Evolutionary conservation across 169 alveolate genomes (phyloP), one percentile per base, ranked within the genome.

Genomic region (Blepharisma undulans): DNA sequence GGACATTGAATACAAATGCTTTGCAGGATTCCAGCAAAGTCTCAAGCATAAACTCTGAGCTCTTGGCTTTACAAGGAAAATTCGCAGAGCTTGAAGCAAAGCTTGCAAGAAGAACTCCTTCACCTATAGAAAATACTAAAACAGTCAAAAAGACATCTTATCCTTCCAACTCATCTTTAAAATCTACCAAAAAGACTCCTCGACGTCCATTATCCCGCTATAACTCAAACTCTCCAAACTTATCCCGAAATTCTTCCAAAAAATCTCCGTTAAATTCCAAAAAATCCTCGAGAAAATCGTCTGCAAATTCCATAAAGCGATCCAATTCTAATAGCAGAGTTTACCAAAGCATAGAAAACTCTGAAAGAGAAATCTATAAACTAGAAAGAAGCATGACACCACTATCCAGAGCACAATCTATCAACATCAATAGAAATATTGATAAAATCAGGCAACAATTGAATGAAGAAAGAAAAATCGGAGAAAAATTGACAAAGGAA

Each of bases 361-460:
- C 89, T 22, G 89, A 36, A 36, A 82, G 60, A 82, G 89, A 82
- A 82, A 36, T 82, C 7, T 3, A 33, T 25, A 82, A 82, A 82
- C 10, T 82, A 22, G 89, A 82, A 82, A 82, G 89, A 82, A 82
- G 89, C 76, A 8, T 59, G 7, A 48, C 89, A 1, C 89, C 89
- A 22, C 29, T 8, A 74, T 22, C 33, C 7, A 74, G 76, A 7
- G 5, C 25, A 22, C 29, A 82, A 18, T 7, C 33, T 4, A 22
- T 82, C 14, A 82, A 59, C n/a, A 82, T 21, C n/a, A 22, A 72
- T 21, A 33, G 89, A 22, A 77, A 82, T 18, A 82, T 82, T 22
- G 89, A 82, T 21, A 82, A 82, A 82, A 59, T 82, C 0, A 82
- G 89, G n/a, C 22, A n/a, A 16, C 36, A 36, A 30, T 27, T 36